Evolutionary conservation across 2,329 filamentous ascomycete species (phyloP), one percentile per base, ranked within the genome.

Genomic region (Bipolaris zeicola): DNA sequence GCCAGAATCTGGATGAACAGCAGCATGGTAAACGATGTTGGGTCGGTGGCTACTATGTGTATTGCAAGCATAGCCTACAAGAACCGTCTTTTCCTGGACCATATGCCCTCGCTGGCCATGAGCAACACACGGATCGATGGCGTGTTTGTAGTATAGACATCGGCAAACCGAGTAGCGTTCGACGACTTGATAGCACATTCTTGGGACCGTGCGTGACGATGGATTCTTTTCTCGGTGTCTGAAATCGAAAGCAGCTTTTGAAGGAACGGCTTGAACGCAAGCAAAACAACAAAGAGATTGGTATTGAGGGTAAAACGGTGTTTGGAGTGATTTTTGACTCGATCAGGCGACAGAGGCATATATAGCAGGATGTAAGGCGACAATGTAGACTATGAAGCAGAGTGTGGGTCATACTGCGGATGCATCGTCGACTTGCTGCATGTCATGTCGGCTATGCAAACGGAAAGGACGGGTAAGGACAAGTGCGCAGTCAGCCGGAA

Each of bases 111-210:
- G 85, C 57, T 89, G 87, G 58, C 89, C 90, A 73, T 92, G 91
- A 34, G 86, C 82, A 46, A 87, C 82, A 74, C 92, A 96, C 58
- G 90, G 89, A 71, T 96, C 92, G 67, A 96, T 83, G 45, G 90
- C 87, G 75, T 96, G 93, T 71, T 89, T 84, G 81, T 94, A 91
- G 82, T 96, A 96, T 67, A 94, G 83, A 78, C 92, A 96, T 62
- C 87, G 85, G 83, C 92, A 96, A 53, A 89, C 90, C 52, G 92
- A 88, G 81, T 92, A 96, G 57, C 91, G 84, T 77, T 96, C 92
- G 68, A 94, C 82, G 60, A 96, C 79, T 79, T 93, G 90, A 72
- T 91, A 93, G 73, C 92, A 96, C 92, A 96, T 96, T 60, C 53
- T 66, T 63, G 36, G 14, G 42, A 42, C 33, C 20, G 6, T 20